Percentiles rank a stretch among this genome's conserved stretches.
phyloP scores from a whole-genome alignment of 2,329 filamentous ascomycete genomes.

The Bipolaris gigantea region DNA sequence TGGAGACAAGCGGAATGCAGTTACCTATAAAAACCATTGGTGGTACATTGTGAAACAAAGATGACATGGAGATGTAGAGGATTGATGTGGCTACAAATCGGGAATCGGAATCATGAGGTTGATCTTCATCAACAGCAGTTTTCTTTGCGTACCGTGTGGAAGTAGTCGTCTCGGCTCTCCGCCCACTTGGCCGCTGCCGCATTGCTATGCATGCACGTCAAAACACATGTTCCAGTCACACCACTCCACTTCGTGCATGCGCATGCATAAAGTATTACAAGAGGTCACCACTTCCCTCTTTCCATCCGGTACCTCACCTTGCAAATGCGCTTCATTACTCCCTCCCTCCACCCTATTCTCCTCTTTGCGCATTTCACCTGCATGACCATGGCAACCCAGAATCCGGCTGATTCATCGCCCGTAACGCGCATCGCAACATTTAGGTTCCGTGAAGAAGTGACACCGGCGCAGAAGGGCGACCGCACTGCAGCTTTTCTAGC shows the following conservation, averaged over 20 bases:
- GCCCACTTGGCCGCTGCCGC: too few species aligned
- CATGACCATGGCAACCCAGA: background rate
- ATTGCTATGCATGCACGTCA: too few species aligned
- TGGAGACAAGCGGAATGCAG: background rate
- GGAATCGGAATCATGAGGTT: too few species aligned
- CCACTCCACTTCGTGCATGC: too few species aligned
- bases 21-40: background rate
- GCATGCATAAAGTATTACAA: too few species aligned
- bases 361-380: background rate
- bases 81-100: background rate
- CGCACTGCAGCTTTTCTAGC: slow-evolving; percentile 28
- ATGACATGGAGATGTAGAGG: background rate
- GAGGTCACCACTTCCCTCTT: too few species aligned
- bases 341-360: background rate
- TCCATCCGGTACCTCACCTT: background rate
- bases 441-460: slow-evolving; percentile 21
- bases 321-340: background rate
- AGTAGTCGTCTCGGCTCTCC: too few species aligned
- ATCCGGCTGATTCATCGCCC: background rate
- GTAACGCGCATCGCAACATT: slow-evolving; percentile 32
- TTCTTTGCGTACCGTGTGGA: too few species aligned
- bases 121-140: too few species aligned
- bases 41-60: background rate
- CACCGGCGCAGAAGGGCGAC: slow-evolving; percentile 23
- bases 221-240: too few species aligned